Evolutionary conservation across 2,329 filamentous ascomycete species (phyloP).

Genomic region (Hymenoscyphus albidus): DNA sequence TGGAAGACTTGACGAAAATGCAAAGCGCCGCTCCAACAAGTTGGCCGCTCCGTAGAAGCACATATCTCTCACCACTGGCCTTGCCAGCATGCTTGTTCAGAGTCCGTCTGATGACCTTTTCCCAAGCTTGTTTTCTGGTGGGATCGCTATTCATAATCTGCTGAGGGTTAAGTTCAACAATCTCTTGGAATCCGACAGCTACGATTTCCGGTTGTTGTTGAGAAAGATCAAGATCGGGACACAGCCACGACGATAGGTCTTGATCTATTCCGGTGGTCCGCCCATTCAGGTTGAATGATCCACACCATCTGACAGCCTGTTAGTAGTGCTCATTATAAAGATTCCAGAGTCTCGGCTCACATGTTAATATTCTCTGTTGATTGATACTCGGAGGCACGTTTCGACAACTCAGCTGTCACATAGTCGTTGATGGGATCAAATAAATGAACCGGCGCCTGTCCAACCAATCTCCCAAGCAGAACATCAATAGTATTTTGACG

Average conservation of each 20-base stretch:
- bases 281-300: slow-evolving; percentile 94
- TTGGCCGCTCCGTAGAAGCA: slow-evolving; percentile 85
- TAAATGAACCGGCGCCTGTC: slow-evolving; percentile 77
- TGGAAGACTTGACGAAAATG: slow-evolving; percentile 80
- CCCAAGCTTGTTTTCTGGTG: slow-evolving; percentile 79
- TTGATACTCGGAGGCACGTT: slow-evolving; percentile 68
- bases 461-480: slow-evolving; percentile 78
- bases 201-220: slow-evolving; percentile 74
- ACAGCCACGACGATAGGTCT: slow-evolving; percentile 84
- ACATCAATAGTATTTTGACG: slow-evolving; percentile 94
- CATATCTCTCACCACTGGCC: slow-evolving; percentile 72
- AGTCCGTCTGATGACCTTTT: slow-evolving; percentile 71
- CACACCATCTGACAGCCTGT: slow-evolving; percentile 48
- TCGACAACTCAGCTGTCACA: slow-evolving; percentile 71
- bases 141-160: slow-evolving; percentile 99
- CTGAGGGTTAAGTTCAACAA: slow-evolving; percentile 94
- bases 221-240: slow-evolving; percentile 57
- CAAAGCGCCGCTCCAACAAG: slow-evolving; percentile 90
- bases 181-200: slow-evolving; percentile 93
- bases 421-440: slow-evolving; percentile 95
- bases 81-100: slow-evolving; percentile 68
- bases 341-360: slow-evolving; percentile 13
- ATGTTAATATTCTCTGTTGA: slow-evolving; percentile 71
- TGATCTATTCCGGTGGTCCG: slow-evolving; percentile 71
- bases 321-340: neutral